Evolutionary conservation across 1,284 basidiomycete genomes (phyloP), one percentile per base, ranked within the genome.

Genomic region (Microbotryum lychnidis-dioicae): DNA sequence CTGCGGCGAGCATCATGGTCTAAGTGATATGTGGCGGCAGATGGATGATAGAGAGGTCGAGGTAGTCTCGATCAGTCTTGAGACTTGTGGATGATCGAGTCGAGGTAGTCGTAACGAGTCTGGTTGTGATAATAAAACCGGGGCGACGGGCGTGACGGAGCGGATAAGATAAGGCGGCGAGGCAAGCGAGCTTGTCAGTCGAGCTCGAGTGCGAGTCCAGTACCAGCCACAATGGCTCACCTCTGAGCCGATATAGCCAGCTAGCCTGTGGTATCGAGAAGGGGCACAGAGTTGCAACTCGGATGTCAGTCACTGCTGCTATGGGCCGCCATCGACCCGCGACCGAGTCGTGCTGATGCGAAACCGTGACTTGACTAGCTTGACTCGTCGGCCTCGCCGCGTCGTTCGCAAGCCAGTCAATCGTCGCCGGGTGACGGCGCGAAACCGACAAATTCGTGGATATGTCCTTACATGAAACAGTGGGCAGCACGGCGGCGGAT

Each of bases 81-180:
- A 21, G 47, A 50, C 46, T 57, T 57, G 56, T 29, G 33, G 31
- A 57, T 44, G 45, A 50, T 37, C 31, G 27, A 49, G 48, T 57
- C 56, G 21, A 57, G 56, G 47, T 57, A 57, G 48, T 57, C 56
- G 29, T 33, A 27, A n/a, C 56, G 47, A 37, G 56, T 57, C 47
- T 57, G 56, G 25, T 31, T 16, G 51, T 29, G 20, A 4, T 25
- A 25, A 25, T 25, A 4, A 4, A 25, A 25, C 25, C 25, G 25
- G 25, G 48, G 12, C 37, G 37, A 16, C 37, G 37, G 37, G 37
- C 37, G 37, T 42, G 4, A 37, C 14, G 16, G 31, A 42, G 37
- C 37, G 37, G 37, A 42, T 37, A 49, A 21, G 48, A 49, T 27
- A 33, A 53, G 20, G 20, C 18, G 51, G n/a, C 51, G 20, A 25